Base-by-base conservation (phyloP, 2,329 filamentous ascomycete genomes). In the Tolypocladium tropicale region DNA sequence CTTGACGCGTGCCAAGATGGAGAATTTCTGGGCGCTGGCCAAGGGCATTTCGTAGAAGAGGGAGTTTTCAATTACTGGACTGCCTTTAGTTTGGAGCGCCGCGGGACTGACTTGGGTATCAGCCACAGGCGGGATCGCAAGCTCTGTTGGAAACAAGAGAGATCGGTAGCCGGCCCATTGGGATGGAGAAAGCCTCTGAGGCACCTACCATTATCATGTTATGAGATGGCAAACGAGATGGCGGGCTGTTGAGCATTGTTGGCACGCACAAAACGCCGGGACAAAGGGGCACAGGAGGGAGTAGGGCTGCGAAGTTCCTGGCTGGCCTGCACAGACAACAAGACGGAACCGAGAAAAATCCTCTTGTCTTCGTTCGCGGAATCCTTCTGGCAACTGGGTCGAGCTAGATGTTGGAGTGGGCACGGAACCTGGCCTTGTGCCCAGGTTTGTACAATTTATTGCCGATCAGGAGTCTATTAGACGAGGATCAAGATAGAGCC, bases 11-110 rank as follows among this genome's bases (percentile, higher is more conserved):
- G 83, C 85, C 6, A 96, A 95, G 77, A 89, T 97, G 81, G 93
- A 97, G 64, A 95, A 88, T 65, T 93, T 99, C 67, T 99, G 94
- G 94, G 87, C 87, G 11, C 74, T 94, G 63, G 93, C 92, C 0
- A 95, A 95, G 77, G 89, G 70, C 18, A 57, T 68, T 6, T 23
- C 61, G 60, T 55, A 54, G 36, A 36, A 4, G 11, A 28, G 12
- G 6, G 18, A 33, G 28, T 4, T 4, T 10, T 32, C 18, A 28
- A 50, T 18, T 2, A 11, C 28, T 32, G 46, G 12, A 2, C 12
- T n/a, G 18, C 16, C 21, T 49, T 16, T 16, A 21, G 10, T 11
- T 33, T 12, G 12, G 18, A 32, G 2, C 36, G 36, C n/a, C n/a
- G n/a, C n/a, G n/a, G n/a, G n/a, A 10, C 41, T 16, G n/a, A 7